Evolutionary conservation across 2,329 filamentous ascomycete species (phyloP).

Genomic region (Alternaria postmessia): DNA sequence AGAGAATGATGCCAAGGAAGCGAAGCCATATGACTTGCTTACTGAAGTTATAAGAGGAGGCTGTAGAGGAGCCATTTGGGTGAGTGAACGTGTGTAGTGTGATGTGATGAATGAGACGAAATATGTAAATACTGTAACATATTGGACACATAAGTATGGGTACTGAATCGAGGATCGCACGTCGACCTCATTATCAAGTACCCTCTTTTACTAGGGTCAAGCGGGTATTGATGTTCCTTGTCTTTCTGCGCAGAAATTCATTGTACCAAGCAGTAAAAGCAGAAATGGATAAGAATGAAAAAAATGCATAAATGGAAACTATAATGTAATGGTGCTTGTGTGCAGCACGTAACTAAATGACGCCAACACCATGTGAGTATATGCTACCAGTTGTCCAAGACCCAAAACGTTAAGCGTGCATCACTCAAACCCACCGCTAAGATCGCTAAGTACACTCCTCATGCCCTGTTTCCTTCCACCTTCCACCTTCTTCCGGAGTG

Average conservation of each 20-base stretch:
- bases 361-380: background rate
- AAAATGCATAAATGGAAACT: background rate
- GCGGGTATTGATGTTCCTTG: too few relatives aligned
- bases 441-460: conserved; percentile 44
- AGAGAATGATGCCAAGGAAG: conserved; percentile 89
- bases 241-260: too few relatives aligned
- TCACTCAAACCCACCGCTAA: conserved; percentile 50
- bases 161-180: background rate
- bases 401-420: background rate
- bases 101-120: background rate
- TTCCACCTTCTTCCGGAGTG: conserved; percentile 55
- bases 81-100: conserved; percentile 69
- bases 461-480: conserved; percentile 33
- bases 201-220: background rate
- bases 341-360: background rate
- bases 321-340: background rate
- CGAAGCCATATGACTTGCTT: conserved; percentile 86
- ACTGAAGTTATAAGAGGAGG: conserved; percentile 89
- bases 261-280: background rate
- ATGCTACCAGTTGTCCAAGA: background rate
- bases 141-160: background rate
- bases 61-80: conserved; percentile 91
- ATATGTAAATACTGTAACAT: conserved; percentile 11
- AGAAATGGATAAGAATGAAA: background rate
- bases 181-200: background rate